Evolutionary conservation across 2,329 filamentous ascomycete species (phyloP).

Genomic region (Aspergillus bombycis): DNA sequence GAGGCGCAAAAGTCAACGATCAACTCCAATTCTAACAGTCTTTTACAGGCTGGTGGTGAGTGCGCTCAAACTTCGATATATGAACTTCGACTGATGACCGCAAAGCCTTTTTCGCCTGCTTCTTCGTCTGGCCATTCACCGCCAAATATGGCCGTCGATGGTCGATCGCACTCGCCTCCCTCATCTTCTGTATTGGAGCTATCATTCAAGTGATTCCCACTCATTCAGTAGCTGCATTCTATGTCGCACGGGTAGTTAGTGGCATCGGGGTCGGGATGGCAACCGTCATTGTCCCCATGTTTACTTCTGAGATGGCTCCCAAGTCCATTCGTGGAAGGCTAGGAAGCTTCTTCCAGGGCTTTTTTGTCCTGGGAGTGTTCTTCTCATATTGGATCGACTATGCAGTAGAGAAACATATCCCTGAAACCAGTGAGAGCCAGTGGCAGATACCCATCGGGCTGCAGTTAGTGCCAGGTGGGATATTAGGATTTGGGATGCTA

Average conservation of each 20-base stretch:
- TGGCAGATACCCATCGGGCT: conserved; percentile 55
- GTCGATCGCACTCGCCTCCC: conserved; percentile 49
- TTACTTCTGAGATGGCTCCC: conserved; percentile 47
- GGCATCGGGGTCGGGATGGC: conserved; percentile 52
- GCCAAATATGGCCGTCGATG: conserved; percentile 49
- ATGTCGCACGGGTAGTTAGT: conserved; percentile 51
- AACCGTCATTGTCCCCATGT: conserved; percentile 46
- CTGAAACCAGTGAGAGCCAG: conserved; percentile 42
- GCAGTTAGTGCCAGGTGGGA: conserved; percentile 53
- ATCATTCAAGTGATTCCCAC: conserved; percentile 54
- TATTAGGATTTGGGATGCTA: conserved; percentile 54
- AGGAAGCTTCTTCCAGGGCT: conserved; percentile 41
- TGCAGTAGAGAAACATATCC: conserved; percentile 46
- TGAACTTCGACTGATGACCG: background rate
- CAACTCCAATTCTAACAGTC: conserved; percentile 51
- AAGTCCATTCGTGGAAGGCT: conserved; percentile 47
- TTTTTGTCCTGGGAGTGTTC: conserved; percentile 42
- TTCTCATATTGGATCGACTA: conserved; percentile 54
- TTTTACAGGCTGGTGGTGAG: conserved; percentile 51
- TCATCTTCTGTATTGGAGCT: conserved; percentile 41
- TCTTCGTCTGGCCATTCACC: conserved; percentile 52
- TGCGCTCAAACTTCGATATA: background rate
- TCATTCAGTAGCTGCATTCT: conserved; percentile 49
- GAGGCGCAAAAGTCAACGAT: conserved; percentile 42
- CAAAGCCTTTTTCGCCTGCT: conserved; percentile 55